These are phyloP conservation scores for Candida ulmi DNA, from an alignment of 805 yeast species.

Conservation along the genomic window DNA sequence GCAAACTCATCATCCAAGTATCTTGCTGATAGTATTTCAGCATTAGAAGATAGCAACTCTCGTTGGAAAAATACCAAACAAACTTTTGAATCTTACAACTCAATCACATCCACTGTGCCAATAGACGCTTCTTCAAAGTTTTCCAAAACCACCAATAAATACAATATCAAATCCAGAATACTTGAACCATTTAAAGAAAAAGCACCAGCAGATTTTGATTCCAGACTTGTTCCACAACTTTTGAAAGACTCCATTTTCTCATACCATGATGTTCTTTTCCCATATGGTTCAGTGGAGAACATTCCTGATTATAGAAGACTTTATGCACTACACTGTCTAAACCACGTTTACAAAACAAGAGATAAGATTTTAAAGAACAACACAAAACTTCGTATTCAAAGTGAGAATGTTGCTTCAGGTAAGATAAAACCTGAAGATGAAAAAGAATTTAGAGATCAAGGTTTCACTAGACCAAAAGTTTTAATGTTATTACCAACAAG, in stretches of 20 bases:
- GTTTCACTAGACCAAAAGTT: slow-evolving; percentile 90
- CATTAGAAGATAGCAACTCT: slow-evolving; percentile 21
- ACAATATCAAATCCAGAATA: slow-evolving; percentile 43
- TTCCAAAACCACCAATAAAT: slow-evolving; percentile 22
- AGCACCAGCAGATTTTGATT: slow-evolving; percentile 23
- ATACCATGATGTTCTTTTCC: slow-evolving; percentile 67
- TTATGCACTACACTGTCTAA: slow-evolving; percentile 66
- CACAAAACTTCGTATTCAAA: slow-evolving; percentile 41
- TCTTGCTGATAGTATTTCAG: slow-evolving; percentile 32
- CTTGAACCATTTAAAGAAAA: slow-evolving; percentile 20
- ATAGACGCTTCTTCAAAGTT: slow-evolving; percentile 12
- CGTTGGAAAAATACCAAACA: slow-evolving; percentile 22
- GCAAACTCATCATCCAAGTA: slow-evolving; percentile 35
- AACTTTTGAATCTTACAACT: slow-evolving; percentile 12
- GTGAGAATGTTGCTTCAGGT: slow-evolving; percentile 32
- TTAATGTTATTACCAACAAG: slow-evolving; percentile 81
- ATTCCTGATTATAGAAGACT: slow-evolving; percentile 51
- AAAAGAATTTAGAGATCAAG: slow-evolving; percentile 82
- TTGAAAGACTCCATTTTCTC: slow-evolving; percentile 61
- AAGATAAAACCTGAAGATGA: slow-evolving; percentile 35
- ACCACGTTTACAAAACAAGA: slow-evolving; percentile 82
- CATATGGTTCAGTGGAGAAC: slow-evolving; percentile 46
- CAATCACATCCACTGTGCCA: slow-evolving; percentile 22
- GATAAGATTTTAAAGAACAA: slow-evolving; percentile 80
- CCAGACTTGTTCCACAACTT: slow-evolving; percentile 38